phyloP scores from a whole-genome alignment of 164 flowering plant species.

The Protea cynaroides region DNA sequence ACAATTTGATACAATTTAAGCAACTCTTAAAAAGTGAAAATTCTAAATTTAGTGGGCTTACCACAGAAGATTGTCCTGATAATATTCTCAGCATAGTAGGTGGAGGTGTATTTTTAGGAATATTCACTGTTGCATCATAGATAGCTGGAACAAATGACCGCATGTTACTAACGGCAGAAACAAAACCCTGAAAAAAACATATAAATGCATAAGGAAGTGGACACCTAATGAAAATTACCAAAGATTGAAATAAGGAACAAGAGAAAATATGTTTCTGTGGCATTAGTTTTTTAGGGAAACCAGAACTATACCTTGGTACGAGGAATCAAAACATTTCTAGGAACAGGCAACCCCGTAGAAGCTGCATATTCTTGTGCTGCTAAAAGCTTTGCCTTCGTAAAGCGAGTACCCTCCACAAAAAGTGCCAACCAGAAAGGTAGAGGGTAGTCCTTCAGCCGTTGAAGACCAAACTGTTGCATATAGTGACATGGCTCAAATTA shows the following conservation, averaged over 20 bases:
- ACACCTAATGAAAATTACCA: background rate
- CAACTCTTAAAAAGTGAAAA: no score
- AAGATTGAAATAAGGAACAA: background rate
- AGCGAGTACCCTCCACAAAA: constrained; percentile 98
- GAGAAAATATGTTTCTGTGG: background rate
- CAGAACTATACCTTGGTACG: constrained; percentile 74
- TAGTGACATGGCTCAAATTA: constrained; percentile 9
- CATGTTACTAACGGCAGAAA: constrained; percentile 76
- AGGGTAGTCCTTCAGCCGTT: constrained; percentile 70
- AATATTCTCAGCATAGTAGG: constrained; percentile 89
- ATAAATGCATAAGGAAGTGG: background rate
- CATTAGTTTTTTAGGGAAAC: background rate
- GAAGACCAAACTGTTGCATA: constrained; percentile 69
- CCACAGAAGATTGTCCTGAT: constrained; percentile 84
- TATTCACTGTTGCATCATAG: constrained; percentile 81
- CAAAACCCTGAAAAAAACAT: constrained; percentile 70
- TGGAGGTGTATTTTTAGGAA: constrained; percentile 60
- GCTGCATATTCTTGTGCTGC: constrained; percentile 97
- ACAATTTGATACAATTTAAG: no score
- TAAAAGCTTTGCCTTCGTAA: constrained; percentile 79
- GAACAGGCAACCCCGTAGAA: constrained; percentile 68
- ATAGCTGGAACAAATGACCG: constrained; percentile 93
- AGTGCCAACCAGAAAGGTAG: constrained; percentile 94
- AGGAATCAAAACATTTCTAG: constrained; percentile 93
- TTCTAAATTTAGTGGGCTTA: constrained; percentile 20